Evolutionary conservation across 768 basidiomycete species (phyloP).

Genomic region (Leccinellum rugosiceps): DNA sequence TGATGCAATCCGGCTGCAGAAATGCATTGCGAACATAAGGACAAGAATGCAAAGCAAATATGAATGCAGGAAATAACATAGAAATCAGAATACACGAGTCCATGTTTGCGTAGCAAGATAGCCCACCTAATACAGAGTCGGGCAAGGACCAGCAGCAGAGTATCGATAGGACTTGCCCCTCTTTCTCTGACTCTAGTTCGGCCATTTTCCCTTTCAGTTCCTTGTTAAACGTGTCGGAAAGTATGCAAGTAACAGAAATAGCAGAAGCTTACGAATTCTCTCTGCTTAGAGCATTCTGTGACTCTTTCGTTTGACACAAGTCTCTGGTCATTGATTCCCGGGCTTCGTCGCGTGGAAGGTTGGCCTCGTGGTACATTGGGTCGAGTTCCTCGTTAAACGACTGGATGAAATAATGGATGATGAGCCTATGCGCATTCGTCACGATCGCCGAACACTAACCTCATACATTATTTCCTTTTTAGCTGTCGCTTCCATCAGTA

Average conservation of each 20-base stretch:
- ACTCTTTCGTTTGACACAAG: constrained; percentile 69
- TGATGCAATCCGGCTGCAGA: constrained; percentile 19
- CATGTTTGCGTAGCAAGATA: constrained; percentile 49
- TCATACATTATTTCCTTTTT: constrained; percentile 95
- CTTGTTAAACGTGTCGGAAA: constrained; percentile 35
- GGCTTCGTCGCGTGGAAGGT: constrained; percentile 79
- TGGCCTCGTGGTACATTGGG: constrained; percentile 82
- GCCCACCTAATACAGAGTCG: constrained; percentile 53
- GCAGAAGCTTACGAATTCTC: constrained; percentile 71
- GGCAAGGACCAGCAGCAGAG: not conserved
- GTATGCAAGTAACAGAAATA: not conserved
- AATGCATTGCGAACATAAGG: constrained; percentile 20
- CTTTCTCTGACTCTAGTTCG: constrained; percentile 70
- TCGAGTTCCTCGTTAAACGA: constrained; percentile 94
- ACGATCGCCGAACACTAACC: constrained; percentile 40
- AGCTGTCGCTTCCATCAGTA: constrained; percentile 73
- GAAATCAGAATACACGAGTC: constrained; percentile 30
- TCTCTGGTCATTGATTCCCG: constrained; percentile 74
- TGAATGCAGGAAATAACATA: constrained; percentile 13
- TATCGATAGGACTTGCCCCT: constrained; percentile 57
- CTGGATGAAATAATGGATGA: constrained; percentile 36
- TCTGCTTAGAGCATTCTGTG: constrained; percentile 62
- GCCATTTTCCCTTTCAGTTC: constrained; percentile 66
- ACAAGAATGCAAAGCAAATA: constrained; percentile 18
- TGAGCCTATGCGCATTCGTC: constrained; percentile 1